A percentile compares a stretch with the other conserved stretches of the same genome.
phyloP scores from a whole-genome alignment of 31 red algal genomes.

The Bonnemaisonia californica region DNA sequence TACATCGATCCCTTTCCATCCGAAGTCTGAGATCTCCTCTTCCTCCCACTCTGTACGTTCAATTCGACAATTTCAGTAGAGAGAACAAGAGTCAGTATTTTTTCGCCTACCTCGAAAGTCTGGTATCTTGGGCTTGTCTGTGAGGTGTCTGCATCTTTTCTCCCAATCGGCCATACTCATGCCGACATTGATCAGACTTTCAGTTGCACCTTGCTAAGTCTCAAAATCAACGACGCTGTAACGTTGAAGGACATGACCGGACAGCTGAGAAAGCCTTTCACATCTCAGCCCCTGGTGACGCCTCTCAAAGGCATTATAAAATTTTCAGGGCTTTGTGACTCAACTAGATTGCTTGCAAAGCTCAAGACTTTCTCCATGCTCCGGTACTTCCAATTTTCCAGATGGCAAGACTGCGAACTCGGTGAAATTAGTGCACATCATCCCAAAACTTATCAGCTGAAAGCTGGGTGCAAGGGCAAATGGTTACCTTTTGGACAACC shows the following conservation, averaged over 20 bases:
- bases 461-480: neutral
- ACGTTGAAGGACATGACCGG: slow-evolving; percentile 10
- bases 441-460: neutral
- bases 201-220: neutral
- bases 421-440: neutral
- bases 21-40: neutral
- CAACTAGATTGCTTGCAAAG: neutral
- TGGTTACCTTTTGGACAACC: neutral
- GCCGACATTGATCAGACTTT: slow-evolving; percentile 36
- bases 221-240: neutral
- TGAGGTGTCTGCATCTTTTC: slow-evolving; percentile 29
- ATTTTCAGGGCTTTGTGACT: slow-evolving; percentile 10
- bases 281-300: neutral
- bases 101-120: slow-evolving; percentile 19
- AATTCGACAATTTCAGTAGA: slow-evolving; percentile 24
- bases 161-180: slow-evolving; percentile 33
- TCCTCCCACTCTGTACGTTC: neutral
- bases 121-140: slow-evolving; percentile 39
- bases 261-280: neutral
- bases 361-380: neutral
- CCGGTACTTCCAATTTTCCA: neutral
- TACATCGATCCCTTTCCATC: neutral
- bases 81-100: slow-evolving; percentile 31
- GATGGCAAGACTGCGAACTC: neutral
- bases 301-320: neutral